Percentiles rank a stretch among this genome's conserved stretches.
These are phyloP conservation scores for Colletotrichum camelliae DNA, from an alignment of 2,329 filamentous ascomycete genomes.

Conservation along the genomic window DNA sequence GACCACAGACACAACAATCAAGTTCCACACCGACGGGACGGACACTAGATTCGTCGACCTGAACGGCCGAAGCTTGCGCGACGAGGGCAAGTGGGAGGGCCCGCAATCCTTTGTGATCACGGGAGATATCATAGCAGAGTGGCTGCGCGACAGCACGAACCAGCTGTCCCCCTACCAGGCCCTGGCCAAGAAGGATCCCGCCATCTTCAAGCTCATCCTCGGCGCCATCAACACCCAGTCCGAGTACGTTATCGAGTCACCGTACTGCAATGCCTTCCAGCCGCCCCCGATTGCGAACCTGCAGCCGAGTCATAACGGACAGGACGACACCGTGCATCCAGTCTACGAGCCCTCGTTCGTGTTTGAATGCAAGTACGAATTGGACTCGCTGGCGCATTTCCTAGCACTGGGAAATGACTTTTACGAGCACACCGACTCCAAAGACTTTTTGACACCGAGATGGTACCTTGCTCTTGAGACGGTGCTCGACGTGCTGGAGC, in stretches of 20 bases:
- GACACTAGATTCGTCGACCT: slow-evolving; percentile 33
- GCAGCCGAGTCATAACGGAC: slow-evolving; percentile 74
- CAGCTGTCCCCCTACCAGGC: slow-evolving; percentile 90
- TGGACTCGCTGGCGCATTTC: slow-evolving; percentile 94
- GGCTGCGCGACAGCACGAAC: slow-evolving; percentile 92
- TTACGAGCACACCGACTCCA: slow-evolving; percentile 78
- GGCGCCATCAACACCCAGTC: slow-evolving; percentile 96
- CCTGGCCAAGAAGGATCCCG: slow-evolving; percentile 80
- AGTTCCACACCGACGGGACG: slow-evolving; percentile 78
- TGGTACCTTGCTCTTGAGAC: slow-evolving; percentile 83
- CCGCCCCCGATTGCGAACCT: slow-evolving; percentile 86
- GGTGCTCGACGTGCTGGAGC: slow-evolving; percentile 73
- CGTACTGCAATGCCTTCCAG: slow-evolving; percentile 99
- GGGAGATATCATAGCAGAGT: slow-evolving; percentile 91
- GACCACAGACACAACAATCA: slow-evolving; percentile 86
- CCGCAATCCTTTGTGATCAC: slow-evolving; percentile 93
- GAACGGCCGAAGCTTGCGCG: slow-evolving; percentile 35
- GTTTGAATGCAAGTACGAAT: slow-evolving; percentile 99
- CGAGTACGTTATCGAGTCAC: slow-evolving; percentile 91
- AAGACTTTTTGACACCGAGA: slow-evolving; percentile 76
- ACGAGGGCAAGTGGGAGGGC: slow-evolving; percentile 76
- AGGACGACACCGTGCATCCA: slow-evolving; percentile 85
- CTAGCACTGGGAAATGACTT: slow-evolving; percentile 87
- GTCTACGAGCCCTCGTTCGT: slow-evolving; percentile 83
- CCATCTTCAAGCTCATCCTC: slow-evolving; percentile 79